Base-by-base conservation (phyloP, 1,284 basidiomycete genomes). In the Tranzscheliella williamsii region DNA sequence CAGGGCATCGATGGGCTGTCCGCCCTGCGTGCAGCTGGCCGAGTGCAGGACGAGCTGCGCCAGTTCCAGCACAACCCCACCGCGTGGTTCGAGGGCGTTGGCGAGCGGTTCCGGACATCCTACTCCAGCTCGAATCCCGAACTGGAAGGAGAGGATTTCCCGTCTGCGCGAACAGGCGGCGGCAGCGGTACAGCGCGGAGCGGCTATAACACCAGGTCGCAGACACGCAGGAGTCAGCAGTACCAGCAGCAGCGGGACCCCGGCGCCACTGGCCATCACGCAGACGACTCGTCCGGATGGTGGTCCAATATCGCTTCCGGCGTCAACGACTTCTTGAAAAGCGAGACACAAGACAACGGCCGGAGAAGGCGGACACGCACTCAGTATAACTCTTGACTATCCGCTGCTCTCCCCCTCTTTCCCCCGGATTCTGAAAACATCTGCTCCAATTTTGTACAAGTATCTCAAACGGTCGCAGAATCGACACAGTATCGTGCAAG, bases 1-100 rank as follows among this genome's bases (percentile, higher is more conserved):
- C 55, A 64, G 23, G 61, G 61, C 2, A 55, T 64, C 33, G 61
- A 64, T 30, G 55, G 55, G n/a, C 21, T 54, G 4, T 47, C 51
- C 6, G 61, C 61, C 4, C 36, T 64, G 1, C 30, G 55, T 11
- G 61, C 61, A 2, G 55, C 61, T 3, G 55, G 61, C 3, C 51
- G 32, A 21, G 55, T 64, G 21, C 61, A 58, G 23, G 61, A 64
- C 26, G 55, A 64, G 26, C 30, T 64, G 15, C 27, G 36, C 4
- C 32, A 47, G 22, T 64, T 64, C 27, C 55, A 58, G 26, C 27
- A 41, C 4, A 37, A 64, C n/a, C 61, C 61, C 1, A 35, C 32
- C 2, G 43, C 37, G 4, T 64, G 61, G 61, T 54, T 64, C 20
- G 51, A 55, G 12, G 51, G 50, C 4, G 53, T 58, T 1, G 40